phyloP scores from a whole-genome alignment of 768 basidiomycete genomes.

The Pisolithus albus region DNA sequence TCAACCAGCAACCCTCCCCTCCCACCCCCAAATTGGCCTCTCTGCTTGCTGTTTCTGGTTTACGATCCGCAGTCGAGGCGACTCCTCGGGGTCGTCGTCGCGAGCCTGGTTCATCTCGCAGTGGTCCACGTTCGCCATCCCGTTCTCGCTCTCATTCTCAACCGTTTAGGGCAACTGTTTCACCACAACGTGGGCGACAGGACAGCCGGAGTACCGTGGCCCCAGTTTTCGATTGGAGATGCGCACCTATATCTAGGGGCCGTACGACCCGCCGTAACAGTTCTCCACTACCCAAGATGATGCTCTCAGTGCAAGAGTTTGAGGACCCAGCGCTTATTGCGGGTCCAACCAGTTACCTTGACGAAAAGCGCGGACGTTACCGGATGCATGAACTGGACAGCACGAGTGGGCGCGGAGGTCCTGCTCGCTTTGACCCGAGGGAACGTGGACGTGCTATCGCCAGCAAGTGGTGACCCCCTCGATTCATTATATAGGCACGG shows the following conservation, averaged over 20 bases:
- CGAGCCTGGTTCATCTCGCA: conserved; percentile 29
- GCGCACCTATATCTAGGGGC: conserved; percentile 34
- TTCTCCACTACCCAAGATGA: conserved; percentile 50
- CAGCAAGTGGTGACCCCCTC: conserved; percentile 17
- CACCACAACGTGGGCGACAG: conserved; percentile 11
- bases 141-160: conserved; percentile 39
- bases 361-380: conserved; percentile 46
- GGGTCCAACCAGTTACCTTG: conserved; percentile 12
- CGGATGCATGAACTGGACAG: conserved; percentile 49
- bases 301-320: conserved; percentile 30
- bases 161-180: conserved; percentile 17
- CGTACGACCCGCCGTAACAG: conserved; percentile 49
- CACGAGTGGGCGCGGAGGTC: conserved; percentile 39
- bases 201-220: conserved; percentile 33
- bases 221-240: conserved; percentile 43
- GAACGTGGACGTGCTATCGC: conserved; percentile 31
- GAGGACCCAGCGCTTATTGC: conserved; percentile 25
- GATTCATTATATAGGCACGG: too few relatives aligned
- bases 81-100: conserved; percentile 52
- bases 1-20: conserved; percentile 44
- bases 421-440: conserved; percentile 64
- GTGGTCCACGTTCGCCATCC: conserved; percentile 28
- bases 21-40: conserved; percentile 51
- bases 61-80: conserved; percentile 32
- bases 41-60: conserved; percentile 26